Evolutionary conservation across 1,139 yeast species (phyloP).

Genomic region (Kodamaea plutei): DNA sequence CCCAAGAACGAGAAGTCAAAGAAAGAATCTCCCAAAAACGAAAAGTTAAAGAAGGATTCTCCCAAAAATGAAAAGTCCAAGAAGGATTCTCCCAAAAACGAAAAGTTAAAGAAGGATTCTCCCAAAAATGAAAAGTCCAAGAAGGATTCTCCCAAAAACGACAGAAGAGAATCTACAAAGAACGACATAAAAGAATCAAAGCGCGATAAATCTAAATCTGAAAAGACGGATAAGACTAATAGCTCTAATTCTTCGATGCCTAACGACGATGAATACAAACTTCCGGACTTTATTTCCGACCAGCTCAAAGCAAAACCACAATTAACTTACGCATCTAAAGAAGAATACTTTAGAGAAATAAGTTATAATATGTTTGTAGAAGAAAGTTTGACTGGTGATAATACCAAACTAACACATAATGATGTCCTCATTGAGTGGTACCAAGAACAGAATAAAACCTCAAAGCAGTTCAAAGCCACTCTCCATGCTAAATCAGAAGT

Average conservation of each 20-base stretch:
- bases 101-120: too few relatives aligned
- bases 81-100: background rate
- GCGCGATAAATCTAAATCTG: too few relatives aligned
- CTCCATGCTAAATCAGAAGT: constrained; percentile 35
- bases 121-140: too few relatives aligned
- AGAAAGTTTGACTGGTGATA: constrained; percentile 48
- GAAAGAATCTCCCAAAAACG: too few relatives aligned
- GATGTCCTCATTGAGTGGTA: constrained; percentile 52
- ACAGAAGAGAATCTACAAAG: too few relatives aligned
- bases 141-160: too few relatives aligned
- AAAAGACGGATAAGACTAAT: too few relatives aligned
- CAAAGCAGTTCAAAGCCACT: constrained; percentile 35
- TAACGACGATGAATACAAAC: constrained; percentile 3
- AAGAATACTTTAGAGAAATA: constrained; percentile 55
- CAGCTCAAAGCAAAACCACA: constrained; percentile 26
- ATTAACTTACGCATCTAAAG: constrained; percentile 45
- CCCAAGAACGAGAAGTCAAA: too few relatives aligned
- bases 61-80: background rate
- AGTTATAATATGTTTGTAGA: constrained; percentile 61
- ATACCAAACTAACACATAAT: constrained; percentile 28
- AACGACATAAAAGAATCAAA: too few relatives aligned
- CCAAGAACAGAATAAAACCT: constrained; percentile 41
- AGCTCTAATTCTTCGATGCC: too few relatives aligned
- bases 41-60: background rate
- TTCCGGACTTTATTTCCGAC: constrained; percentile 8